A percentile compares a stretch with the other conserved stretches of the same genome.
phyloP scores from a whole-genome alignment of 768 basidiomycete genomes.

The Clitopilus hobsonii region DNA sequence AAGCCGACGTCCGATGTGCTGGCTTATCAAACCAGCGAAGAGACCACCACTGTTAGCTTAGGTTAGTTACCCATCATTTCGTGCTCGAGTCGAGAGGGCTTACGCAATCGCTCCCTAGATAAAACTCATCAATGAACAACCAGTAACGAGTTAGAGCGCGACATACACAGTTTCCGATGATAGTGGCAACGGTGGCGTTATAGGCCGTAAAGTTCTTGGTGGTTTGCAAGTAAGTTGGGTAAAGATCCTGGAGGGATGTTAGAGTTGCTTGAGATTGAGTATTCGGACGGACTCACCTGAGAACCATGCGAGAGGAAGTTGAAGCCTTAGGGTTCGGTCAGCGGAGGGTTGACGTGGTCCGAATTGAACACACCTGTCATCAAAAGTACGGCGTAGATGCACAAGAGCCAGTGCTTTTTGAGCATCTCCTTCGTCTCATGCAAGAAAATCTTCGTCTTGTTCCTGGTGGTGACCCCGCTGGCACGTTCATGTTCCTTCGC shows the following conservation, averaged over 20 bases:
- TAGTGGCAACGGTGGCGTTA: slow-evolving; percentile 57
- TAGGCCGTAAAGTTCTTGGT: slow-evolving; percentile 48
- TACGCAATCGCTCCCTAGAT: slow-evolving; percentile 17
- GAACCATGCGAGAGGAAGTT: slow-evolving; percentile 78
- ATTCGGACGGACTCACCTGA: slow-evolving; percentile 30
- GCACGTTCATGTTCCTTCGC: slow-evolving; percentile 53
- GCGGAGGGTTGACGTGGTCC: not conserved
- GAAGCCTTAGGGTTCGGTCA: slow-evolving; percentile 41
- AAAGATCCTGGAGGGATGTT: slow-evolving; percentile 50
- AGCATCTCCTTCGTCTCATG: slow-evolving; percentile 73
- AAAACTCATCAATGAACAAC: not conserved
- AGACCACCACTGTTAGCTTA: slow-evolving; percentile 17
- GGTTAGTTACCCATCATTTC: too few species aligned
- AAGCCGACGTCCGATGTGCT: slow-evolving; percentile 17
- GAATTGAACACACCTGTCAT: slow-evolving; percentile 50
- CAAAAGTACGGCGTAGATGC: slow-evolving; percentile 79
- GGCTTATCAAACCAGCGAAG: slow-evolving; percentile 15
- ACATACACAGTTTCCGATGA: slow-evolving; percentile 53
- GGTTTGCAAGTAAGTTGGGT: slow-evolving; percentile 60
- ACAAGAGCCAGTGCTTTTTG: slow-evolving; percentile 74
- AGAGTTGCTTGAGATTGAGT: slow-evolving; percentile 1
- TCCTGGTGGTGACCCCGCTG: slow-evolving; percentile 49
- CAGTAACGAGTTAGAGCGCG: not conserved
- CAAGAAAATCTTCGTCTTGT: slow-evolving; percentile 70
- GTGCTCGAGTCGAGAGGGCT: too few species aligned